Percentiles rank a stretch among this genome's conserved stretches.
Conservation (phyloP, 108 stramenopile species). For the Nitzschia inconspicua region DNA sequence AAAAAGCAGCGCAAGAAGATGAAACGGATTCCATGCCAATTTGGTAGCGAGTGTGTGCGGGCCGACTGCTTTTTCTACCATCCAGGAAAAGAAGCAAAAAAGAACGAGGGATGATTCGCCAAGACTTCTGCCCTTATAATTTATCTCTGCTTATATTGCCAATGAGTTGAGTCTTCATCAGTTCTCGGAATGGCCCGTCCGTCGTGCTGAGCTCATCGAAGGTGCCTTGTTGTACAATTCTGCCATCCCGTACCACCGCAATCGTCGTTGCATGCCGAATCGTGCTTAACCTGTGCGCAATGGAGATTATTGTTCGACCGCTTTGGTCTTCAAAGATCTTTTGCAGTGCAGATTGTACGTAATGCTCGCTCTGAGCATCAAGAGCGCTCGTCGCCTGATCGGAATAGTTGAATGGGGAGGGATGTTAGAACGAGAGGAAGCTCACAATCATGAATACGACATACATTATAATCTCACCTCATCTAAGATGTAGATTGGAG, state of each 20-base stretch:
- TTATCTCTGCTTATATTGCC: slow-evolving; percentile 13
- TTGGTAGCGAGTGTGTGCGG: slow-evolving; percentile 73
- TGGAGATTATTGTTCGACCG: slow-evolving; percentile 78
- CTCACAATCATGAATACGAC: neutral
- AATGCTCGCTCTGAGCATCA: slow-evolving; percentile 86
- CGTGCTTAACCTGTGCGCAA: slow-evolving; percentile 86
- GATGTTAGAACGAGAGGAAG: neutral
- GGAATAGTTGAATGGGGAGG: neutral
- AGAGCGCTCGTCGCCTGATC: slow-evolving; percentile 83
- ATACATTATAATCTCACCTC: slow-evolving; percentile 26
- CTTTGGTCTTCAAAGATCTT: slow-evolving; percentile 39
- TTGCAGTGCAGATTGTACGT: slow-evolving; percentile 70
- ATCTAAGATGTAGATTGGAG: slow-evolving; percentile 72
- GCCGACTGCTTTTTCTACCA: slow-evolving; percentile 84
- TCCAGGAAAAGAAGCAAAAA: slow-evolving; percentile 21
- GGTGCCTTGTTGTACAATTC: slow-evolving; percentile 76
- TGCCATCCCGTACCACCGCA: slow-evolving; percentile 79
- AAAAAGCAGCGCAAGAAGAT: slow-evolving; percentile 62
- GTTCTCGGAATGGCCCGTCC: slow-evolving; percentile 38
- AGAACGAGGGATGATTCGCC: neutral
- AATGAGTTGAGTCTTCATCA: slow-evolving; percentile 47
- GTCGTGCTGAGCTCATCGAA: slow-evolving; percentile 44
- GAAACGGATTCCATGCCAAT: slow-evolving; percentile 62
- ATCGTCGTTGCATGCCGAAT: slow-evolving; percentile 84
- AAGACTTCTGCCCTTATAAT: neutral